Base-by-base conservation (phyloP, 495 filamentous ascomycete genomes). In the Symbiotaphrina buchneri region DNA sequence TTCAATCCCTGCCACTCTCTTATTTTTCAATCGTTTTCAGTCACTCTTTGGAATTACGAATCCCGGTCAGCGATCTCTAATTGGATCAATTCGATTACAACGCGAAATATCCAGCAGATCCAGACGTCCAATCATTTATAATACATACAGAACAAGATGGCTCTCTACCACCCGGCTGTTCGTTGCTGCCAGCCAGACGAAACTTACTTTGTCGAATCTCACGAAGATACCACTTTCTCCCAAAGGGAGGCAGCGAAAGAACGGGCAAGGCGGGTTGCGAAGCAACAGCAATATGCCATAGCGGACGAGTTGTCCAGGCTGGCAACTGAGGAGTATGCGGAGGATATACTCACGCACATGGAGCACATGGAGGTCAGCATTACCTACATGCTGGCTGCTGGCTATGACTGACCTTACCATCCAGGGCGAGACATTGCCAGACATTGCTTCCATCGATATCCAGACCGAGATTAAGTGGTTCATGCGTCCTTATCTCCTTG, bases 381-480 rank as follows among this genome's bases (percentile, higher is more conserved):
- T 28, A 15, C 27, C 35, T 29, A 26, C 13, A 25, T 4, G 8
- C 11, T n/a, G 31, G 30, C n/a, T n/a, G n/a, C 30, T 18, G 11
- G 20, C 15, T 35, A 26, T 33, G 11, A 17, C 17, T 33, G 17
- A n/a, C 37, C 25, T 41, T 61, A 41, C 52, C 37, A 16, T 35
- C 29, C 24, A 39, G 87, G 57, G 68, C 41, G 71, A 83, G 49
- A 95, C 90, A 21, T 57, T 94, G 40, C 82, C 87, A 19, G 90
- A 99, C 48, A 81, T 91, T 44, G 83, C 83, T 42, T 81, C 85
- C 11, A 99, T 99, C 49, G 87, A 99, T 42, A 91, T 95, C 49
- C 87, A 99, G 52, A 77, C 82, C 28, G 87, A 99, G 58, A 95
- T 99, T 34, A 81, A 94, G 47, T 99, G 90, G 90, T 94, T 84